These are phyloP conservation scores for Phialophora verrucosa DNA, from an alignment of 2,329 filamentous ascomycete genomes.

Conservation along the genomic window DNA sequence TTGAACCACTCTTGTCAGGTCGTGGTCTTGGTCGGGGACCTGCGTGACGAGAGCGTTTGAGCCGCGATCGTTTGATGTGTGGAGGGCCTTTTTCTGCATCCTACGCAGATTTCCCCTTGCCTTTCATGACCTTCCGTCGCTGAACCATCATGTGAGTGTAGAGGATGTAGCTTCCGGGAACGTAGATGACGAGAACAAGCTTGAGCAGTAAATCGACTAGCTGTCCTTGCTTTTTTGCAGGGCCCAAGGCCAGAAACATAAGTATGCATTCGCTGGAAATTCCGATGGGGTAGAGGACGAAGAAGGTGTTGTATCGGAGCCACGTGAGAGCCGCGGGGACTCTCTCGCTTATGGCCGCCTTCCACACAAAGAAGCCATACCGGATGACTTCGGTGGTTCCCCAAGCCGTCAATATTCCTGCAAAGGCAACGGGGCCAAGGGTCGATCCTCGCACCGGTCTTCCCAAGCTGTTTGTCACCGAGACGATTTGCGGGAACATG, in stretches of 20 bases:
- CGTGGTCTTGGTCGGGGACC: background rate
- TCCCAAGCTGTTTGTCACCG: slow-evolving; percentile 58
- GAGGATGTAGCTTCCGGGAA: slow-evolving; percentile 82
- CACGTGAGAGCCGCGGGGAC: slow-evolving; percentile 73
- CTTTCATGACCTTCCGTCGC: slow-evolving; percentile 76
- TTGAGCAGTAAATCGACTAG: slow-evolving; percentile 66
- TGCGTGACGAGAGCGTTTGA: no score
- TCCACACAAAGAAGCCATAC: slow-evolving; percentile 87
- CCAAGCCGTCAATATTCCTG: slow-evolving; percentile 76
- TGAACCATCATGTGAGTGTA: slow-evolving; percentile 97
- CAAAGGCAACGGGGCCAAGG: slow-evolving; percentile 44
- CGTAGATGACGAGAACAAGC: slow-evolving; percentile 73
- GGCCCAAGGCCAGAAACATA: slow-evolving; percentile 71
- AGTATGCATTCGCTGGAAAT: slow-evolving; percentile 86
- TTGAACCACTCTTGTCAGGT: background rate
- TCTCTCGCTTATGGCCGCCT: slow-evolving; percentile 59
- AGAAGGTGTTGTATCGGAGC: slow-evolving; percentile 87
- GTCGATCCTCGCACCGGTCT: slow-evolving; percentile 28
- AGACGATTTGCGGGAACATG: slow-evolving; percentile 71
- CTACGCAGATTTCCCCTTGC: slow-evolving; percentile 56
- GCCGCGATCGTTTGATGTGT: background rate
- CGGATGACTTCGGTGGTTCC: slow-evolving; percentile 88
- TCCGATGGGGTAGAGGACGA: slow-evolving; percentile 87
- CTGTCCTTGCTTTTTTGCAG: slow-evolving; percentile 59
- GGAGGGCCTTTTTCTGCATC: background rate